Conservation (phyloP, 768 basidiomycete species). For the Phaeotremella skinneri region DNA sequence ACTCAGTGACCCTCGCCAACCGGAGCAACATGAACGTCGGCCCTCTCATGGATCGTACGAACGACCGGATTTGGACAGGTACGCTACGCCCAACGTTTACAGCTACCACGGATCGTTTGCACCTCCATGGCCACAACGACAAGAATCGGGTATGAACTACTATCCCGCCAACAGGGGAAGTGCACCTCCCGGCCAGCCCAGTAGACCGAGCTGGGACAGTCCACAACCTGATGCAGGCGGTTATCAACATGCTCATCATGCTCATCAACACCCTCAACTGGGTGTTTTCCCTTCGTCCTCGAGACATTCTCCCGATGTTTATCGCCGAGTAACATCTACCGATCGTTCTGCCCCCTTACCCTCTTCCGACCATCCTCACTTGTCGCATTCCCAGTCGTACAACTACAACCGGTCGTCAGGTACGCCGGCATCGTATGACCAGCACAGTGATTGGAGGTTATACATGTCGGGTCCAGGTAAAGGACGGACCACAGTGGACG, state of each 20-base stretch:
- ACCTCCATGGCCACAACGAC: background rate
- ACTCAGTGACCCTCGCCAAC: background rate
- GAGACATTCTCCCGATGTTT: background rate
- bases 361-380: background rate
- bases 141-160: background rate
- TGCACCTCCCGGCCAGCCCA: background rate
- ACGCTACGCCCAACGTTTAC: background rate
- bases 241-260: background rate
- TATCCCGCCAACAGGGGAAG: background rate
- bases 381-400: background rate
- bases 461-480: background rate
- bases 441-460: conserved; percentile 1
- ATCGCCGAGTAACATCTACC: conserved; percentile 1
- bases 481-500: background rate
- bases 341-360: background rate
- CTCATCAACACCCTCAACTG: background rate
- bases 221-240: background rate
- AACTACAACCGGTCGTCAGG: background rate
- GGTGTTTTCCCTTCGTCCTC: background rate
- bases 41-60: conserved; percentile 4
- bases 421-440: background rate
- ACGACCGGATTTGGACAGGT: conserved; percentile 1
- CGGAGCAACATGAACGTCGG: background rate
- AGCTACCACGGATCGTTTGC: background rate
- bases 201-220: background rate